A percentile compares a stretch with the other conserved stretches of the same genome.
phyloP scores from a whole-genome alignment of 163 green algal species.

The Picocystis sp. region DNA sequence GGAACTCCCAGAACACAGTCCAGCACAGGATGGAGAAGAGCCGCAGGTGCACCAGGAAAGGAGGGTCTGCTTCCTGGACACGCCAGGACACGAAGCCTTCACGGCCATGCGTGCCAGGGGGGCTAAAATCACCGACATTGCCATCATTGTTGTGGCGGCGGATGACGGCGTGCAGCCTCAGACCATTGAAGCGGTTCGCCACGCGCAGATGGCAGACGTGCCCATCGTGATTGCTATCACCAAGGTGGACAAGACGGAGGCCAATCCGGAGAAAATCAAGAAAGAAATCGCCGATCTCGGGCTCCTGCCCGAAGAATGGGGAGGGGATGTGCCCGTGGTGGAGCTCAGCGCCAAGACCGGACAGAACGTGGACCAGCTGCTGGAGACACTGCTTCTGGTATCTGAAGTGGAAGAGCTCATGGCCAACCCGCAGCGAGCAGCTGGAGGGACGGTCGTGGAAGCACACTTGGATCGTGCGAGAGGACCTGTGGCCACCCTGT shows the following conservation, averaged over 20 bases:
- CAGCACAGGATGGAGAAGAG: conserved; percentile 25
- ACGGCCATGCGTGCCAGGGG: conserved; percentile 54
- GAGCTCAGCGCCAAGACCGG: conserved; percentile 76
- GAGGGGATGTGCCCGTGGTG: conserved; percentile 72
- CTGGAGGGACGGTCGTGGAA: conserved; percentile 85
- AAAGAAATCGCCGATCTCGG: conserved; percentile 56
- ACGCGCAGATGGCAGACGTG: background rate
- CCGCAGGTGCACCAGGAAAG: background rate
- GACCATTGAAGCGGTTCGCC: conserved; percentile 6
- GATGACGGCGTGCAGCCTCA: conserved; percentile 76
- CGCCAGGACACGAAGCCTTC: conserved; percentile 68
- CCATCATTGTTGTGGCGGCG: conserved; percentile 55
- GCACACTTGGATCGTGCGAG: conserved; percentile 60
- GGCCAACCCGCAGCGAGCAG: conserved; percentile 51
- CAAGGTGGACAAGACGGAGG: conserved; percentile 1
- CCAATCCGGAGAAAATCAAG: background rate
- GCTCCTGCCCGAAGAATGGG: conserved; percentile 91
- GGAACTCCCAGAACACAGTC: conserved; percentile 16
- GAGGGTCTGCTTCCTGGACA: conserved; percentile 54
- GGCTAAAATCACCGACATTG: conserved; percentile 50
- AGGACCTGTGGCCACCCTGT: conserved; percentile 68
- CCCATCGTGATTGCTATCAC: conserved; percentile 6
- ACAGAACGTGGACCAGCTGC: conserved; percentile 52
- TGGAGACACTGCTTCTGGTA: conserved; percentile 68
- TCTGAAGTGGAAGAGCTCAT: conserved; percentile 75